phyloP scores from a whole-genome alignment of 306 rosid species.

The Trichosanthes cucumerina region DNA sequence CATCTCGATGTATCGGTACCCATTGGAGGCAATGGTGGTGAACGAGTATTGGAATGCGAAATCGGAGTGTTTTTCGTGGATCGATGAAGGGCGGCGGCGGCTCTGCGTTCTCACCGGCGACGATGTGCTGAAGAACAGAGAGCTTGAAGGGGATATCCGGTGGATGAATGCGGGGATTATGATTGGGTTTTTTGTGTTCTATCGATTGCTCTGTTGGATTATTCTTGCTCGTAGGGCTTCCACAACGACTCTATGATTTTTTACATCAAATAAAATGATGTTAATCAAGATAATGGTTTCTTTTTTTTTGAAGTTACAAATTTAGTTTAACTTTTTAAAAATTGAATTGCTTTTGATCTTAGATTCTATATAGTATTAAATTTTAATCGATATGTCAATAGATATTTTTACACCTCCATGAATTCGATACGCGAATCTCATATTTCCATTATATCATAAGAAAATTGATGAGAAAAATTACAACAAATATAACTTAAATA shows the following conservation, averaged over 20 bases:
- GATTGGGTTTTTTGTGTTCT: conserved; percentile 61
- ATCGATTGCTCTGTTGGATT: conserved; percentile 72
- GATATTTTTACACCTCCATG: no score
- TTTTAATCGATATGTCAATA: no score
- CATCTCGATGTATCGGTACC: conserved; percentile 79
- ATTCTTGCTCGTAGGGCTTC: conserved; percentile 63
- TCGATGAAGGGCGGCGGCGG: background rate
- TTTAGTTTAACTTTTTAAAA: no score
- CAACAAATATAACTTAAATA: no score
- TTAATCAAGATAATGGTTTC: background rate
- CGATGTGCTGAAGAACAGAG: conserved; percentile 71
- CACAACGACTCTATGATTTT: conserved; percentile 33
- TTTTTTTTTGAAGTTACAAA: background rate
- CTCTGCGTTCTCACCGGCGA: conserved; percentile 37
- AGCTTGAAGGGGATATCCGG: conserved; percentile 58
- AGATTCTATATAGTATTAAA: no score
- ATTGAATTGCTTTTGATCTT: no score
- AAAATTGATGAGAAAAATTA: no score
- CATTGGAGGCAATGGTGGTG: conserved; percentile 62
- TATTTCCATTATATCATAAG: no score
- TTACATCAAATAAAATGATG: background rate
- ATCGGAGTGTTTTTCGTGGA: conserved; percentile 33
- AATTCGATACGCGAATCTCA: no score
- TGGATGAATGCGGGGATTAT: conserved; percentile 70
- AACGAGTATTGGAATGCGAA: conserved; percentile 68